Conservation (phyloP, 768 basidiomycete species). For the Hygrophorus pudorinus region DNA sequence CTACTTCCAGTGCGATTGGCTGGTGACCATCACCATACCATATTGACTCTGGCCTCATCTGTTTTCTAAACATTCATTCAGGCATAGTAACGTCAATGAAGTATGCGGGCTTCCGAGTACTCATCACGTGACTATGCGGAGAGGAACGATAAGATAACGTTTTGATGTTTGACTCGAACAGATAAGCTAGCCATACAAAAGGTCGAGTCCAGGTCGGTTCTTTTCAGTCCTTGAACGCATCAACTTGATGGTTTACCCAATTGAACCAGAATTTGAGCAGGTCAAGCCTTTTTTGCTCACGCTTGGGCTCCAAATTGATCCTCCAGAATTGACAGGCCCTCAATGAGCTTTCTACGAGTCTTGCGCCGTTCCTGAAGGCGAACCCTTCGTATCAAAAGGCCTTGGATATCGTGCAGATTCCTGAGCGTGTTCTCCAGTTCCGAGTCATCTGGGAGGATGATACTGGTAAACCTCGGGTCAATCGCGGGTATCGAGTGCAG, state of each 20-base stretch:
- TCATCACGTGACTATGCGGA: too few relatives aligned
- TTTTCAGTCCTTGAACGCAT: background rate
- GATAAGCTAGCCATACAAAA: too few relatives aligned
- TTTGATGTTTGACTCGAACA: too few relatives aligned
- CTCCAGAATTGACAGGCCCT: conserved; percentile 35
- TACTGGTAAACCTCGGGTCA: conserved; percentile 51
- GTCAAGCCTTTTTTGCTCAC: conserved; percentile 13
- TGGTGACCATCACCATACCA: too few relatives aligned
- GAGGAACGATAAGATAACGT: too few relatives aligned
- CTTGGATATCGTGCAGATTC: conserved; percentile 51
- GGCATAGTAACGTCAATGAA: too few relatives aligned
- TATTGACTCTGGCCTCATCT: too few relatives aligned
- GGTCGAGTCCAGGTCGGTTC: background rate
- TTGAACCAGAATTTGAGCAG: conserved; percentile 66
- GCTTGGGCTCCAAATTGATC: background rate
- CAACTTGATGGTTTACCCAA: conserved; percentile 30
- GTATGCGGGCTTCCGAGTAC: too few relatives aligned
- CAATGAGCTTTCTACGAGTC: conserved; percentile 52
- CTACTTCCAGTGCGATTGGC: too few relatives aligned
- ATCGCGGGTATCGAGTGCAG: conserved; percentile 66
- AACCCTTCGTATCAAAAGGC: conserved; percentile 62
- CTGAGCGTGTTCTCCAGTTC: conserved; percentile 53
- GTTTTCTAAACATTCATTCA: too few relatives aligned
- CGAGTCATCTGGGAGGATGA: conserved; percentile 75
- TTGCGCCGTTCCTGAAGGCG: conserved; percentile 53